Conservation (phyloP, 495 filamentous ascomycete genomes). For the Chaetomium tenue region DNA sequence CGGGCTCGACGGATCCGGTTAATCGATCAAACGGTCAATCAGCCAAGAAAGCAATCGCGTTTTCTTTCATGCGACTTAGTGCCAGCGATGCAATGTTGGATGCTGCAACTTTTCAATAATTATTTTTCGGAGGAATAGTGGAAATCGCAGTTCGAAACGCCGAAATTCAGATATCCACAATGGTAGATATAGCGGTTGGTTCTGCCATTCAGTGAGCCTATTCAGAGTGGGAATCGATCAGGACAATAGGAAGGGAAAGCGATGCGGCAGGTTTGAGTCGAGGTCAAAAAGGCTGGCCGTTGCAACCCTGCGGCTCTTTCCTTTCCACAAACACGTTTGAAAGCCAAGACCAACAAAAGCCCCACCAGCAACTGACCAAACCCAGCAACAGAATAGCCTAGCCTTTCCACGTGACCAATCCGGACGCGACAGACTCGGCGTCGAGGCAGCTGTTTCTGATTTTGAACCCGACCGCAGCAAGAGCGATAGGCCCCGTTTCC, state of each 20-base stretch:
- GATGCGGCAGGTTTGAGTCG: not conserved
- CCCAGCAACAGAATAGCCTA: not conserved
- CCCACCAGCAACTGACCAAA: not conserved
- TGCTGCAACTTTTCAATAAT: not conserved
- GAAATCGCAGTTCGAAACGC: not conserved
- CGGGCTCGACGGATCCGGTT: not conserved
- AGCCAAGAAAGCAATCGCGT: not conserved
- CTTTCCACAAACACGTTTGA: not conserved
- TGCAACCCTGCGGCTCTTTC: slow-evolving; percentile 8
- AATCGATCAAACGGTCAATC: not conserved
- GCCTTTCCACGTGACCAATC: slow-evolving; percentile 23
- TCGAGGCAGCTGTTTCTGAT: slow-evolving; percentile 18
- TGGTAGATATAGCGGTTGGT: not conserved
- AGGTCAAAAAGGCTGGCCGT: slow-evolving; percentile 3
- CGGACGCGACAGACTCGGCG: slow-evolving; percentile 26
- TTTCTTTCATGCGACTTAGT: not conserved
- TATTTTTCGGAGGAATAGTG: not conserved
- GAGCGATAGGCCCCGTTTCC: slow-evolving; percentile 1
- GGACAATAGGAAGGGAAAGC: slow-evolving; percentile 12
- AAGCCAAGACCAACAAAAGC: not conserved
- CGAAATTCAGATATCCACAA: not conserved
- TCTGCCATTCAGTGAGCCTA: not conserved
- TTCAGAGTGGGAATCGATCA: not conserved
- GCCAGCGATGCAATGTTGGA: not conserved
- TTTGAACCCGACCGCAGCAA: slow-evolving; percentile 21